Percentiles rank a stretch among this genome's conserved stretches.
Conservation (phyloP, 129 eudicot species). For the Arctium minus region DNA sequence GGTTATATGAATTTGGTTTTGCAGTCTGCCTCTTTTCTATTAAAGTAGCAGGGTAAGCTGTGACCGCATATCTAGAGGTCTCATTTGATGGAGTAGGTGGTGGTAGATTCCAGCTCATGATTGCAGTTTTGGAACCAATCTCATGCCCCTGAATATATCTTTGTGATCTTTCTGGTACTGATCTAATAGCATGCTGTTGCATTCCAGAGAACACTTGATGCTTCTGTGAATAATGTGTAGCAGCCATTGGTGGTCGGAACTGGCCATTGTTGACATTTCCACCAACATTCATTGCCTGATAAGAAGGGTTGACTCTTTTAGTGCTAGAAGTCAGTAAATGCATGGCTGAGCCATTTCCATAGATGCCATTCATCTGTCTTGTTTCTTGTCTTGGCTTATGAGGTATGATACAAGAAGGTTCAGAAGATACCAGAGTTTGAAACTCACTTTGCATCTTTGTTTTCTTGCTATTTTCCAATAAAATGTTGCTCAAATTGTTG, state of each 20-base stretch:
- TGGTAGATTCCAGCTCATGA: conserved; percentile 25
- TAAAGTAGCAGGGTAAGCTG: conserved; percentile 18
- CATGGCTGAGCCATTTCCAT: conserved; percentile 27
- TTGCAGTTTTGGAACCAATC: conserved; percentile 5
- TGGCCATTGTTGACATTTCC: conserved; percentile 9
- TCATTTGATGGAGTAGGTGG: conserved; percentile 16
- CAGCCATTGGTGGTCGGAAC: conserved; percentile 19
- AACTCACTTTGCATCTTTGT: conserved; percentile 34
- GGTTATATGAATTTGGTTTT: conserved; percentile 24
- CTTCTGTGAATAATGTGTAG: conserved; percentile 27
- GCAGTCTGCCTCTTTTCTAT: conserved; percentile 23
- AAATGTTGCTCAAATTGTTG: conserved; percentile 12
- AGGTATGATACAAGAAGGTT: conserved; percentile 9
- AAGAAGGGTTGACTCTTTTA: conserved; percentile 23
- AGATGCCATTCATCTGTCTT: conserved; percentile 18
- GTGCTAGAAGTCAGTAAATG: conserved; percentile 20
- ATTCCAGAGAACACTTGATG: conserved; percentile 24
- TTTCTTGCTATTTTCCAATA: conserved; percentile 47
- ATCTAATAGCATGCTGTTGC: conserved; percentile 9
- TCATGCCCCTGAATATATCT: conserved; percentile 14
- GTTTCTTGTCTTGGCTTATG: conserved; percentile 21
- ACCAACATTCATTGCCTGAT: conserved; percentile 12
- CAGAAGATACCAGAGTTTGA: conserved; percentile 12
- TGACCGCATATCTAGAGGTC: conserved; percentile 12
- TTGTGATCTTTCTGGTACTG: conserved; percentile 17